Percentiles rank a stretch among this genome's conserved stretches.
These are phyloP conservation scores for Drechslera avenae DNA, from an alignment of 2,329 filamentous ascomycete species.

Conservation along the genomic window DNA sequence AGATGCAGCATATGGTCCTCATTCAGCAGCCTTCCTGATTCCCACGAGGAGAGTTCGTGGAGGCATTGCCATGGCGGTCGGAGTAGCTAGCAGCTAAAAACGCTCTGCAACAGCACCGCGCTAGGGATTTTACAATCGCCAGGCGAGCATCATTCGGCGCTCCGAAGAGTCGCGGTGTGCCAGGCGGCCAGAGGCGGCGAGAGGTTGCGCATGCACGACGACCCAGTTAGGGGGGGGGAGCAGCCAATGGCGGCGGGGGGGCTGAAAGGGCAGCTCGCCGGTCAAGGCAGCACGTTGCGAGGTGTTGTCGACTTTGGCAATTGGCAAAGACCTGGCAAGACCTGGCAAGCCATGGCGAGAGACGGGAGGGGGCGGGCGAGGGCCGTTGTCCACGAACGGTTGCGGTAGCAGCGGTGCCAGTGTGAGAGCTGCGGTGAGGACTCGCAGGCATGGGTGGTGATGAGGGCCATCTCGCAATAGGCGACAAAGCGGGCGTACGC, in stretches of 20 bases:
- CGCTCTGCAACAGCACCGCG: constrained; percentile 19
- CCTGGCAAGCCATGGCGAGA: constrained; percentile 2
- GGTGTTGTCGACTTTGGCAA: constrained; percentile 6
- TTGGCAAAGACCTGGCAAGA: too few species aligned
- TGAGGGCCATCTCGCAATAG: background rate
- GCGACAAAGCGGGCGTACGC: constrained; percentile 4
- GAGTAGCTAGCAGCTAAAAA: background rate
- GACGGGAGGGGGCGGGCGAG: too few species aligned
- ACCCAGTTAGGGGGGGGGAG: constrained; percentile 11
- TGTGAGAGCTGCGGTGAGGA: too few species aligned
- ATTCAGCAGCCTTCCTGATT: constrained; percentile 25
- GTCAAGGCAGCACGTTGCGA: constrained; percentile 10
- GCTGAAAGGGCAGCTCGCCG: constrained; percentile 8
- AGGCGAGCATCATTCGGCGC: constrained; percentile 5
- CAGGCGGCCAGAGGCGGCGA: constrained; percentile 17
- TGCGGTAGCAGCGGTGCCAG: background rate
- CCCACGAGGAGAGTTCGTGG: constrained; percentile 1
- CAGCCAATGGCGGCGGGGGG: constrained; percentile 18
- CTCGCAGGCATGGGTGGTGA: constrained; percentile 1
- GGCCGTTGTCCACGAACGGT: constrained; percentile 11
- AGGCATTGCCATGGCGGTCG: constrained; percentile 10
- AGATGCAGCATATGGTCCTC: constrained; percentile 30
- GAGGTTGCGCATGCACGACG: constrained; percentile 33
- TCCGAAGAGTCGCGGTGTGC: constrained; percentile 31
- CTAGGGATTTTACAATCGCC: constrained; percentile 19